phyloP scores from a whole-genome alignment of 1,284 basidiomycete species.

The Calocybe gambosa region DNA sequence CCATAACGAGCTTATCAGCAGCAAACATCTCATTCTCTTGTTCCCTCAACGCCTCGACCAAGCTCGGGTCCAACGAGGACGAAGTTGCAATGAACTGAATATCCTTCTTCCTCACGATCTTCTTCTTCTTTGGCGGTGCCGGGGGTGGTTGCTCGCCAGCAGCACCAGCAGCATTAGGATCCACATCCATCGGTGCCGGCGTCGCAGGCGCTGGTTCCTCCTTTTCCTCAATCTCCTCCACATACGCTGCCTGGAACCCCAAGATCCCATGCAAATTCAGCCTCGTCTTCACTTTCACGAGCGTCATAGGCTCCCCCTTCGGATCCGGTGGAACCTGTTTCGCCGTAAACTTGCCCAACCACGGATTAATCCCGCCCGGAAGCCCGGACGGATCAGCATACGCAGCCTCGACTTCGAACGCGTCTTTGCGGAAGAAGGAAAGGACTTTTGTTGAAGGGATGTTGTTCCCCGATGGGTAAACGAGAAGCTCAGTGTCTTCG shows the following conservation, averaged over 20 bases:
- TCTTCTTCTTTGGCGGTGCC: constrained; percentile 70
- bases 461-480: constrained; percentile 78
- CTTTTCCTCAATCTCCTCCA: constrained; percentile 79
- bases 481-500: constrained; percentile 83
- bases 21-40: constrained; percentile 83
- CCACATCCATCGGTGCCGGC: constrained; percentile 59
- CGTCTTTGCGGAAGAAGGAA: constrained; percentile 85
- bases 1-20: constrained; percentile 88
- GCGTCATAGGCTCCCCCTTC: constrained; percentile 60
- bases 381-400: constrained; percentile 70
- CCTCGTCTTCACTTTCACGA: constrained; percentile 86
- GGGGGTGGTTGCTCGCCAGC: constrained; percentile 13
- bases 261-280: constrained; percentile 82
- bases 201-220: constrained; percentile 42
- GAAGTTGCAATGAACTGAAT: constrained; percentile 65
- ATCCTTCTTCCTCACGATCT: constrained; percentile 78
- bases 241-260: constrained; percentile 81
- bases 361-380: constrained; percentile 78
- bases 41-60: constrained; percentile 67
- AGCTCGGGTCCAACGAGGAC: constrained; percentile 54
- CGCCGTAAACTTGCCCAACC: constrained; percentile 74
- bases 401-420: constrained; percentile 81
- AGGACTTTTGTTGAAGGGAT: constrained; percentile 92
- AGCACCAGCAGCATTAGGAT: constrained; percentile 36
- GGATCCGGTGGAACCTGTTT: constrained; percentile 70